A percentile compares a stretch with the other conserved stretches of the same genome.
phyloP scores from a whole-genome alignment of 345 rosid genomes.

The Lenwebbia sp. region DNA sequence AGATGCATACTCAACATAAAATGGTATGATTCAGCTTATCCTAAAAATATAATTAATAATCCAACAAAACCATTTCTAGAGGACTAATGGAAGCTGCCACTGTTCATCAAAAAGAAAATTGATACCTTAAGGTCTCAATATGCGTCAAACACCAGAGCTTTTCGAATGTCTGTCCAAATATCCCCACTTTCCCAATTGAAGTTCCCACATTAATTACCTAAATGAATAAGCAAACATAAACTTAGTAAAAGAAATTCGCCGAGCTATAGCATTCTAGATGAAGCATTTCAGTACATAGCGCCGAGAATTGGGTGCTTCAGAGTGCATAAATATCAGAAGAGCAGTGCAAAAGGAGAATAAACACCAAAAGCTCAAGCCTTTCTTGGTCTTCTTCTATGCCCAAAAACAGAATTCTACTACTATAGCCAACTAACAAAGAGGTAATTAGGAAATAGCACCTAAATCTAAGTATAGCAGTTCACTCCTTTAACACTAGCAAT shows the following conservation, averaged over 20 bases:
- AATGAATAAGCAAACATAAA: background rate
- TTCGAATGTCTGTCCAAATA: slow-evolving; percentile 47
- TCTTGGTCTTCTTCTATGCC: background rate
- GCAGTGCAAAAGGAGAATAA: background rate
- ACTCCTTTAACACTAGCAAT: background rate
- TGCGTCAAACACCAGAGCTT: slow-evolving; percentile 95
- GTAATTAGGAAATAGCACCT: background rate
- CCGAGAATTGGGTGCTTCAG: background rate
- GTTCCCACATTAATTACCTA: slow-evolving; percentile 92
- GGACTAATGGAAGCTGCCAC: background rate
- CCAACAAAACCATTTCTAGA: background rate
- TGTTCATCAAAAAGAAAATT: background rate
- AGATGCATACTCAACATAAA: background rate
- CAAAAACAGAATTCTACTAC: background rate
- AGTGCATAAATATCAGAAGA: background rate
- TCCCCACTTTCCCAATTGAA: slow-evolving; percentile 76
- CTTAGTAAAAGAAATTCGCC: background rate
- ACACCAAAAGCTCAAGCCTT: background rate
- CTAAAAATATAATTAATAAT: background rate
- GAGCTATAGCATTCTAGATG: background rate
- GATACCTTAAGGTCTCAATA: slow-evolving; percentile 81
- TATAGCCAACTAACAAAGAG: background rate
- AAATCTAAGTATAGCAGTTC: background rate
- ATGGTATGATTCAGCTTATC: background rate
- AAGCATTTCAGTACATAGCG: background rate